These are phyloP conservation scores for Pavlovales sp. DNA, from an alignment of 208 protist genomes.

Conservation along the genomic window DNA sequence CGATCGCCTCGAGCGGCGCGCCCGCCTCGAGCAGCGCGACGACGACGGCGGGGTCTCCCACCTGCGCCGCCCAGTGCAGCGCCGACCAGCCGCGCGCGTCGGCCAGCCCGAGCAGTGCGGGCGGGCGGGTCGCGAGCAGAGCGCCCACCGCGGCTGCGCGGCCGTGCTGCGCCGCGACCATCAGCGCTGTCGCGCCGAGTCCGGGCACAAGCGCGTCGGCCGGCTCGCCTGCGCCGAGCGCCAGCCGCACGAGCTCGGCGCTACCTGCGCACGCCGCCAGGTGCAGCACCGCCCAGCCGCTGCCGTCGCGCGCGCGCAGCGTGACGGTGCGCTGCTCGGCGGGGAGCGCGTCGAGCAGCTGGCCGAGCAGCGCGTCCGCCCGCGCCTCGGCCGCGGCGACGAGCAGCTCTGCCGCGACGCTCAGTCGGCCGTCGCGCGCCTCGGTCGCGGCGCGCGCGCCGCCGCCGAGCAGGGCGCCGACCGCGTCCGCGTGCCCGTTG, in stretches of 20 bases:
- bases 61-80: conserved; percentile 29
- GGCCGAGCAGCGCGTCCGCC: not conserved
- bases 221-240: not conserved
- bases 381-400: not conserved
- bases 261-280: not conserved
- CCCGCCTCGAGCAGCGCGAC: not conserved
- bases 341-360: not conserved
- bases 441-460: too few relatives aligned
- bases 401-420: not conserved
- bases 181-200: not conserved
- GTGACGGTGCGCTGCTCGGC: not conserved
- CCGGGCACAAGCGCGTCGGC: not conserved
- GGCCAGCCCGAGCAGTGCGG: not conserved
- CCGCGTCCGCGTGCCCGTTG: not conserved
- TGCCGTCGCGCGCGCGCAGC: not conserved
- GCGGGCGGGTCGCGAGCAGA: not conserved
- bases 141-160: not conserved
- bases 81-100: conserved; percentile 17
- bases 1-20: not conserved
- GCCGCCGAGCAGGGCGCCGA: not conserved
- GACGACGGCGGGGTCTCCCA: not conserved
- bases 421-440: not conserved
- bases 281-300: not conserved
- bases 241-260: not conserved
- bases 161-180: conserved; percentile 21